Percentiles rank a stretch among this genome's conserved stretches.
These are phyloP conservation scores for Arthrinium phaeospermum DNA, from an alignment of 2,329 filamentous ascomycete genomes.

Conservation along the genomic window DNA sequence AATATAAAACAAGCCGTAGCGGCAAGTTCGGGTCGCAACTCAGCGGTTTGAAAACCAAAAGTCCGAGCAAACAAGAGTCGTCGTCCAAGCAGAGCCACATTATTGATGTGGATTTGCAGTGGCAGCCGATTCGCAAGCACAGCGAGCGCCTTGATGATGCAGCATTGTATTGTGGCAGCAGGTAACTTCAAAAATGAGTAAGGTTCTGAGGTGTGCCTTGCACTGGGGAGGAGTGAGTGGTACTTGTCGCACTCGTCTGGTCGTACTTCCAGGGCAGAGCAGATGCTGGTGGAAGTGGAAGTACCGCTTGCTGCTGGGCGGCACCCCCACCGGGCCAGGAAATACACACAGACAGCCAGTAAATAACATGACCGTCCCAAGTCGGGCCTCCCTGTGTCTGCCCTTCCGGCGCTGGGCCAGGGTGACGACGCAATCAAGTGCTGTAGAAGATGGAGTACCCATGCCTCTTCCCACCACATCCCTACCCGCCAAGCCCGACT, in stretches of 20 bases:
- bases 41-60: background rate
- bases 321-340: constrained; percentile 2
- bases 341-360: constrained; percentile 7
- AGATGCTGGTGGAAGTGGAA: background rate
- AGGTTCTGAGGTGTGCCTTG: background rate
- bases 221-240: background rate
- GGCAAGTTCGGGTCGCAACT: constrained; percentile 11
- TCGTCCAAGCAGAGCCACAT: constrained; percentile 10
- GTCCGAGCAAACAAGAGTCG: constrained; percentile 11
- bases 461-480: constrained; percentile 7
- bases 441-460: constrained; percentile 10
- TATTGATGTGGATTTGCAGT: background rate
- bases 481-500: constrained; percentile 11
- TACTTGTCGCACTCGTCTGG: background rate
- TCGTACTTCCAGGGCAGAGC: background rate
- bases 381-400: background rate
- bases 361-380: background rate
- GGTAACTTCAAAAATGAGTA: background rate
- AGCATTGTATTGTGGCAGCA: too few species aligned
- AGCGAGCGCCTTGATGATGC: too few species aligned
- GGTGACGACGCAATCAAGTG: constrained; percentile 11
- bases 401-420: background rate
- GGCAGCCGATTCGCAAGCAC: background rate
- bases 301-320: background rate
- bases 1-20: constrained; percentile 10